These are phyloP conservation scores for Acer negundo DNA, from an alignment of 345 rosid species.

Conservation along the genomic window DNA sequence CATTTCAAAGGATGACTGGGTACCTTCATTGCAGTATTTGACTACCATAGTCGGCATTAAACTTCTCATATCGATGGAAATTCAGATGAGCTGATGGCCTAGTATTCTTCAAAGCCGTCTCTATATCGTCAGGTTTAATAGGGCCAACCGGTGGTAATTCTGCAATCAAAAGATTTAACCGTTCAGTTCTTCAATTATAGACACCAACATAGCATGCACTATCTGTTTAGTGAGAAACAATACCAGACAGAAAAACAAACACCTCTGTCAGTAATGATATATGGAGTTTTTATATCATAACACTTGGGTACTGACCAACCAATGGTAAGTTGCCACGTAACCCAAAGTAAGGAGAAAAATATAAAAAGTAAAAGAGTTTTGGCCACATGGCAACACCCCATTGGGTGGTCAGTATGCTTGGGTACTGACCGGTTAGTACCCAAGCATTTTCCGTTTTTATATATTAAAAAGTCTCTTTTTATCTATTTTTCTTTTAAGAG, in stretches of 20 bases:
- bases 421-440: too few species aligned
- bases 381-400: too few species aligned
- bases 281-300: background rate
- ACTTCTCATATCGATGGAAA: slow-evolving; percentile 82
- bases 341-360: too few species aligned
- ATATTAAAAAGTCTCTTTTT: background rate
- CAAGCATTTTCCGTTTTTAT: too few species aligned
- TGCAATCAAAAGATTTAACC: slow-evolving; percentile 31
- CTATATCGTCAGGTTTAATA: slow-evolving; percentile 62
- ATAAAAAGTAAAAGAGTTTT: too few species aligned
- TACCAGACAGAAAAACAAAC: background rate
- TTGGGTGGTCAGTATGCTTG: too few species aligned
- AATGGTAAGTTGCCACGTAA: too few species aligned
- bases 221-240: background rate
- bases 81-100: slow-evolving; percentile 96
- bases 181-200: background rate
- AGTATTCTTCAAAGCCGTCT: slow-evolving; percentile 76
- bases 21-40: slow-evolving; percentile 61
- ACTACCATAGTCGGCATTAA: slow-evolving; percentile 90
- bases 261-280: background rate
- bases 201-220: background rate
- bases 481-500: background rate
- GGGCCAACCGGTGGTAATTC: slow-evolving; percentile 88
- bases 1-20: background rate
- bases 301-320: too few species aligned